These are phyloP conservation scores for Penicillium roqueforti DNA, from an alignment of 495 filamentous ascomycete genomes.

Conservation along the genomic window DNA sequence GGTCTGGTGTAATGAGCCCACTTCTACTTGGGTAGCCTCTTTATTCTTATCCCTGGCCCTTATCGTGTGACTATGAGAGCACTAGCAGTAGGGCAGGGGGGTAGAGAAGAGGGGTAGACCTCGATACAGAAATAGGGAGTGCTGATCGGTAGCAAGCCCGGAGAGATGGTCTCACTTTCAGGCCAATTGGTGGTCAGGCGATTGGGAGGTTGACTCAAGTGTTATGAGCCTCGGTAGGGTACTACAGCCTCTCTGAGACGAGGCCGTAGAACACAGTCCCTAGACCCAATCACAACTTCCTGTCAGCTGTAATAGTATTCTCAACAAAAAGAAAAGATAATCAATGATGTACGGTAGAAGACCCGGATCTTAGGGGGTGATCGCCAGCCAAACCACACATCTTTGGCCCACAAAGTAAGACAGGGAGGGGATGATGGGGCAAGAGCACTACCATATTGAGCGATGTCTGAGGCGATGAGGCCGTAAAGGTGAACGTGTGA, in stretches of 20 bases:
- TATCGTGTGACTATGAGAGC: background rate
- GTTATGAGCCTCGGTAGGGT: background rate
- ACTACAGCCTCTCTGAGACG: background rate
- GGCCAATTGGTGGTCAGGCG: background rate
- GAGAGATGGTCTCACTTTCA: background rate
- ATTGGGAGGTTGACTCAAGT: background rate
- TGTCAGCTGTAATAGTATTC: background rate
- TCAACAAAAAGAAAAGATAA: background rate
- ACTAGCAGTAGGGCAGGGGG: background rate
- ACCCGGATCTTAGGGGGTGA: background rate
- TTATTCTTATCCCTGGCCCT: background rate
- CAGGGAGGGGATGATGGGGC: background rate
- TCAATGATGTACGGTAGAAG: background rate
- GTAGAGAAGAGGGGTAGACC: background rate
- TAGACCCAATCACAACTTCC: background rate
- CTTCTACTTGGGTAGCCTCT: background rate
- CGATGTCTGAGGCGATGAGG: slow-evolving; percentile 2
- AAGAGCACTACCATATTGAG: background rate
- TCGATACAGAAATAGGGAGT: background rate
- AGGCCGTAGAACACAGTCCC: background rate
- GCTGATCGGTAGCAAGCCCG: background rate
- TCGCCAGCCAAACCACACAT: background rate
- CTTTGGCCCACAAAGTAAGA: background rate
- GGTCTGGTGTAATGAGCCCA: background rate
- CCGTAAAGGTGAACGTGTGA: slow-evolving; percentile 2